A percentile compares a stretch with the other conserved stretches of the same genome.
phyloP scores from a whole-genome alignment of 2,329 filamentous ascomycete genomes.

The Ceratocystis ficicola region DNA sequence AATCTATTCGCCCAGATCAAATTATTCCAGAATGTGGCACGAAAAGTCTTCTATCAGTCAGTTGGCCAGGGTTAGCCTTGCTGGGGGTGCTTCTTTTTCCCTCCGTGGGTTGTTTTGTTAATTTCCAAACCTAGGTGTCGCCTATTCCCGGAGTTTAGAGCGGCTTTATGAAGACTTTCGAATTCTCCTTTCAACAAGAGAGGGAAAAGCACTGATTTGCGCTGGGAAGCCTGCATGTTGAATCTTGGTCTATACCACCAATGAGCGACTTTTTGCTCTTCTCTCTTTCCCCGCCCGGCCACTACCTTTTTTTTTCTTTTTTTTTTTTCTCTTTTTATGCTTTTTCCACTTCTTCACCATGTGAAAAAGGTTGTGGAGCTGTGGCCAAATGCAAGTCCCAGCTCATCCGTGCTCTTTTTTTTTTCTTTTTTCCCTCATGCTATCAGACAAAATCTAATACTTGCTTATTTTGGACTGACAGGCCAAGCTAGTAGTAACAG shows the following conservation, averaged over 20 bases:
- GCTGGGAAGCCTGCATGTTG: no score
- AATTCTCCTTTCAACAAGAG: not conserved
- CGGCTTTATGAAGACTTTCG: no score
- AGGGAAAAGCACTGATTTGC: no score
- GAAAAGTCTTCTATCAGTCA: not conserved
- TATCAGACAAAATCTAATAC: conserved; percentile 7
- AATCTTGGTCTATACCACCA: no score
- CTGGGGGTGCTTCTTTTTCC: not conserved
- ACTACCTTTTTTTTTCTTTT: no score
- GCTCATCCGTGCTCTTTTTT: not conserved
- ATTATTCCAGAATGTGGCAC: conserved; percentile 10
- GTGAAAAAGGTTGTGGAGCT: not conserved
- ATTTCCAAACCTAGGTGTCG: not conserved
- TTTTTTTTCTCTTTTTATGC: no score
- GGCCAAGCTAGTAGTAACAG: not conserved
- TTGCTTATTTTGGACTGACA: not conserved
- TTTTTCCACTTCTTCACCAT: no score
- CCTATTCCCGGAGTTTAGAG: no score
- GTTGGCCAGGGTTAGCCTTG: conserved; percentile 7
- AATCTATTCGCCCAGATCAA: not conserved
- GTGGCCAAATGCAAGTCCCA: not conserved
- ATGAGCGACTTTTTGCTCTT: no score
- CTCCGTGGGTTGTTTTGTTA: not conserved
- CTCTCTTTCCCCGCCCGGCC: no score
- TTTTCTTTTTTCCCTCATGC: not conserved